Evolutionary conservation across 768 basidiomycete species (phyloP).

Genomic region (Kwoniella sp.): DNA sequence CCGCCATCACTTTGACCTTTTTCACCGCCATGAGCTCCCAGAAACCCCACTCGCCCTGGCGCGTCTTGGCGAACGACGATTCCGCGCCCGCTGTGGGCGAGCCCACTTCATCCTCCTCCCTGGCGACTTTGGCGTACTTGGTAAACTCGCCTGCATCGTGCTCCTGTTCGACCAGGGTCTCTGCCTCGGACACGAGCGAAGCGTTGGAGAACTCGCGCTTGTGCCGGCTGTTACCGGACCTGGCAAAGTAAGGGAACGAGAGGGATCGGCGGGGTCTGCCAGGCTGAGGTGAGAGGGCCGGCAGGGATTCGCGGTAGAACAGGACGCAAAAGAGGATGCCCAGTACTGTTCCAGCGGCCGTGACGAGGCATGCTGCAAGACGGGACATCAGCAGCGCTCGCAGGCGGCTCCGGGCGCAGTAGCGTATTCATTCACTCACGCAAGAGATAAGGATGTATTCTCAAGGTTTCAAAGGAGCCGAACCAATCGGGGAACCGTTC

Average conservation of each 20-base stretch:
- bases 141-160: background rate
- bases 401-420: background rate
- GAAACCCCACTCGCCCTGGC: conserved; percentile 34
- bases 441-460: conserved; percentile 34
- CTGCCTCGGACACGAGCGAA: conserved; percentile 31
- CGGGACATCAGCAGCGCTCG: background rate
- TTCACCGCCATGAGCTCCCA: conserved; percentile 39
- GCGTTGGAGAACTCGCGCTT: conserved; percentile 11
- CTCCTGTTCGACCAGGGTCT: conserved; percentile 30
- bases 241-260: conserved; percentile 9
- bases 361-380: conserved; percentile 39
- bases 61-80: no score
- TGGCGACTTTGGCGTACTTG: conserved; percentile 1
- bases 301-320: conserved; percentile 40
- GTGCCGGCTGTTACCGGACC: conserved; percentile 3
- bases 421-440: conserved; percentile 22
- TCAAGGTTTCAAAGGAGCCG: conserved; percentile 23
- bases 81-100: background rate
- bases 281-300: conserved; percentile 6
- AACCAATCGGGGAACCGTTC: conserved; percentile 41
- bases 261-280: conserved; percentile 1
- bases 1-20: conserved; percentile 35
- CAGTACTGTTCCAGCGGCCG: conserved; percentile 28
- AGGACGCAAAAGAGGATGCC: conserved; percentile 40
- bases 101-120: background rate